Evolutionary conservation across 148 eudicot genomes (phyloP), one percentile per base, ranked within the genome.

Genomic region (Fagopyrum tataricum): DNA sequence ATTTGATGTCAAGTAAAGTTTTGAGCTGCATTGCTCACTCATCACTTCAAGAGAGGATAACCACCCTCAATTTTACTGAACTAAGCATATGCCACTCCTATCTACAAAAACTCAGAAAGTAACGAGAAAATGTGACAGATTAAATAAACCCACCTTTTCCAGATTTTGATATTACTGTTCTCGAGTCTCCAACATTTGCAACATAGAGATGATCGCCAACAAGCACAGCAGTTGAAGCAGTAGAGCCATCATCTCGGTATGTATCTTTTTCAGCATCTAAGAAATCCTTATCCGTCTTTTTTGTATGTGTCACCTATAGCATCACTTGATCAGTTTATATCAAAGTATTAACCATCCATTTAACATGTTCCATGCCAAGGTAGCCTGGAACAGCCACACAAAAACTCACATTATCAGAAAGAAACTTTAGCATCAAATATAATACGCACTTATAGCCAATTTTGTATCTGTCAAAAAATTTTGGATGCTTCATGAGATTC

Each of bases 111-210:
- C 26, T 42, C 42, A 8, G 8, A 37, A 17, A 61, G 51, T 18
- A 39, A 8, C 23, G 10, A 12, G 9, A 7, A 31, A 26, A 64
- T 64, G 42, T 15, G 44, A 31, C 21, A 37, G 66, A 64, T 8
- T 37, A 64, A 37, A 44, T 10, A 37, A 6, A 59, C 42, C 47
- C 84, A 89, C 99, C 99, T 86, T 82, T 88, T 73, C 99, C 97
- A 73, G 88, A 85, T 85, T 90, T 90, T 18, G 97, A 95, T 76
- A 87, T 79, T 72, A 95, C 86, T 70, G 99, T 82, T 76, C 99
- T 89, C 31, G 99, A 95, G 79, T 95, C 99, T 67, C 99, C 99
- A 77, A 95, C 99, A 84, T 95, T 95, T 77, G 97, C 97, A 78
- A 95, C 99, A 82, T 88, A 91, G 52, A 95, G 90, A 80, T 78